Evolutionary conservation across 1,284 basidiomycete genomes (phyloP).

Genomic region (Grifola frondosa): DNA sequence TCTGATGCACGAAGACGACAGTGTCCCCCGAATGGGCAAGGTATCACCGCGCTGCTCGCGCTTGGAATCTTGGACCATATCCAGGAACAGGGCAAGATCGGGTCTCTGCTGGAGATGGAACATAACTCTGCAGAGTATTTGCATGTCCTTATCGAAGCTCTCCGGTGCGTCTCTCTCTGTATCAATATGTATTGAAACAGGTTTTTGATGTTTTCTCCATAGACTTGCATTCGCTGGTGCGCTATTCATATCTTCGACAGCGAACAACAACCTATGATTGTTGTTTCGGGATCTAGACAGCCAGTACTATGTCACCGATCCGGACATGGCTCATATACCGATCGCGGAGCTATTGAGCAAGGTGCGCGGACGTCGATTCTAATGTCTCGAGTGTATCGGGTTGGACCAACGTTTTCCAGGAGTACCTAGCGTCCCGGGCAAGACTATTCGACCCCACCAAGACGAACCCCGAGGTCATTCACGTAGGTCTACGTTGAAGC

Average conservation of each 20-base stretch:
- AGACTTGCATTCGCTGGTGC: slow-evolving; percentile 78
- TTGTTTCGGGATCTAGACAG: no score
- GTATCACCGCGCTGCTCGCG: slow-evolving; percentile 87
- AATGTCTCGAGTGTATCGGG: background rate
- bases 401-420: slow-evolving; percentile 38
- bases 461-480: slow-evolving; percentile 65
- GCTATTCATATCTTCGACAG: slow-evolving; percentile 14
- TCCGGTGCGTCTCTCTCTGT: slow-evolving; percentile 50
- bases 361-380: slow-evolving; percentile 37
- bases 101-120: slow-evolving; percentile 73
- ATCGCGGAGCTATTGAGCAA: slow-evolving; percentile 80
- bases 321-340: slow-evolving; percentile 71
- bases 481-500: no score
- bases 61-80: slow-evolving; percentile 90
- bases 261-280: no score
- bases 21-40: slow-evolving; percentile 96
- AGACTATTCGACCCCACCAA: slow-evolving; percentile 72
- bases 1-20: slow-evolving; percentile 29
- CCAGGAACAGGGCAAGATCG: slow-evolving; percentile 71
- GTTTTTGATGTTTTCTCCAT: slow-evolving; percentile 18
- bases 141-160: slow-evolving; percentile 83
- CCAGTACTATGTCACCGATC: slow-evolving; percentile 88
- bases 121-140: slow-evolving; percentile 90
- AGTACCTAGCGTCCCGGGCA: slow-evolving; percentile 82
- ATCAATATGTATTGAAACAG: background rate